These are phyloP conservation scores for Neurospora intermedia DNA, from an alignment of 495 filamentous ascomycete genomes.

Conservation along the genomic window DNA sequence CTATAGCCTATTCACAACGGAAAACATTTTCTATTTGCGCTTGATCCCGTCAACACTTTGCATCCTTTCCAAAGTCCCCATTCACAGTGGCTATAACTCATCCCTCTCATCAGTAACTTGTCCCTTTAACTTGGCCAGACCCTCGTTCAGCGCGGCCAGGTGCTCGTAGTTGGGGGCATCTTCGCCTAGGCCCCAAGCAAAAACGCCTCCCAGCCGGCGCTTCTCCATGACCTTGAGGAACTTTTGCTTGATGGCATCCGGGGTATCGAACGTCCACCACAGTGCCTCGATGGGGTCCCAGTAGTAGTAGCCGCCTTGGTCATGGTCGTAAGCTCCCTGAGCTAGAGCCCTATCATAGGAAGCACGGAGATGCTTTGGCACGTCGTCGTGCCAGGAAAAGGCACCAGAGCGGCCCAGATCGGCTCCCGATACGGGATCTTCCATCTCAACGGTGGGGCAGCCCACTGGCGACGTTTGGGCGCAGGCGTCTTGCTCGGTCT, in stretches of 20 bases:
- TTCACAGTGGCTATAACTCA: conserved; percentile 12
- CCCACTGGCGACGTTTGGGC: conserved; percentile 43
- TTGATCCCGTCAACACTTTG: background rate
- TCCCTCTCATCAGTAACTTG: conserved; percentile 6
- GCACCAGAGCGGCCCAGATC: conserved; percentile 54
- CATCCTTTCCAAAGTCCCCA: background rate
- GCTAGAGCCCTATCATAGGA: conserved; percentile 42
- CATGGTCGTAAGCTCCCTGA: conserved; percentile 46
- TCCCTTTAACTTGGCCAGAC: conserved; percentile 8
- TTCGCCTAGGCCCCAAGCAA: conserved; percentile 67
- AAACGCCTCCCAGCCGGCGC: conserved; percentile 55
- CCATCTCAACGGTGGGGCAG: conserved; percentile 51
- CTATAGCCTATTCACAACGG: background rate
- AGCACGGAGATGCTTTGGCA: conserved; percentile 32
- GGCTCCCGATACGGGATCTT: conserved; percentile 51
- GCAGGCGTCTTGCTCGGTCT: conserved; percentile 40
- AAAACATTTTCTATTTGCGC: background rate
- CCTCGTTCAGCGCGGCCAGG: conserved; percentile 44
- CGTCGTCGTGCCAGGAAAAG: conserved; percentile 49
- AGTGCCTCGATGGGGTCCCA: conserved; percentile 48
- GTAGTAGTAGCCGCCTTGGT: conserved; percentile 57
- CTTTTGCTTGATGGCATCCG: conserved; percentile 50
- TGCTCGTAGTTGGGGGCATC: conserved; percentile 51
- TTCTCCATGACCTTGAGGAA: conserved; percentile 48
- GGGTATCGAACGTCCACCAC: conserved; percentile 72